Conservation (phyloP, 116 monocot genomes). For the Trichopus zeylanicus region DNA sequence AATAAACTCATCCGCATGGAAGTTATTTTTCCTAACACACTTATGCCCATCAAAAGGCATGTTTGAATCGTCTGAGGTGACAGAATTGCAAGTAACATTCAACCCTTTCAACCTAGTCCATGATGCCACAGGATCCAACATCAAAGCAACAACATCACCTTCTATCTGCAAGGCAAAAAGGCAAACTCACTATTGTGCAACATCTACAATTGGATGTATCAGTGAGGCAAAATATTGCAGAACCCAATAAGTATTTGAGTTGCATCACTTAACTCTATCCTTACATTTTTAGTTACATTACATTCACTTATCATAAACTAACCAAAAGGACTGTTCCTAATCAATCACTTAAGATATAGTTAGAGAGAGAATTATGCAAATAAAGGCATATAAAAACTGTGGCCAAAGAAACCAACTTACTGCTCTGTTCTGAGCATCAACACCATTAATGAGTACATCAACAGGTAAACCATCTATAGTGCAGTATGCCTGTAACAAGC, state of each 20-base stretch:
- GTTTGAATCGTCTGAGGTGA: conserved; percentile 11
- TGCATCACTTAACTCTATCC: too few species aligned
- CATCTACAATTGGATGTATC: too few species aligned
- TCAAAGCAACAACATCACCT: conserved; percentile 87
- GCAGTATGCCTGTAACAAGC: conserved; percentile 67
- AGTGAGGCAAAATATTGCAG: too few species aligned
- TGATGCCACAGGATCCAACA: conserved; percentile 51
- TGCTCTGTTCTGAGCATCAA: conserved; percentile 75
- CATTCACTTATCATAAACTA: too few species aligned
- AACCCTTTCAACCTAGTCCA: conserved; percentile 70
- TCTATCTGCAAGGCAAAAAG: conserved; percentile 48
- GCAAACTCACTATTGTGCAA: too few species aligned
- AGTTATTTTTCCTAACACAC: conserved; percentile 7
- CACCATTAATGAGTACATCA: conserved; percentile 71
- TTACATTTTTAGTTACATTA: too few species aligned
- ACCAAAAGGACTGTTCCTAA: too few species aligned
- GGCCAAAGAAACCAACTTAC: conserved; percentile 28
- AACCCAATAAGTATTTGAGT: too few species aligned
- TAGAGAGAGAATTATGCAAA: too few species aligned
- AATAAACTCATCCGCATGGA: too few species aligned
- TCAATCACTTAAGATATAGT: too few species aligned
- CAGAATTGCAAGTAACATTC: conserved; percentile 15
- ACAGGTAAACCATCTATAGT: conserved; percentile 62
- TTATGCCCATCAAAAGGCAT: conserved; percentile 8
- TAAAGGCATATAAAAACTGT: neutral